Percentiles rank a stretch among this genome's conserved stretches.
Conservation (phyloP, 2,329 filamentous ascomycete species). For the Colletotrichum orbiculare region DNA sequence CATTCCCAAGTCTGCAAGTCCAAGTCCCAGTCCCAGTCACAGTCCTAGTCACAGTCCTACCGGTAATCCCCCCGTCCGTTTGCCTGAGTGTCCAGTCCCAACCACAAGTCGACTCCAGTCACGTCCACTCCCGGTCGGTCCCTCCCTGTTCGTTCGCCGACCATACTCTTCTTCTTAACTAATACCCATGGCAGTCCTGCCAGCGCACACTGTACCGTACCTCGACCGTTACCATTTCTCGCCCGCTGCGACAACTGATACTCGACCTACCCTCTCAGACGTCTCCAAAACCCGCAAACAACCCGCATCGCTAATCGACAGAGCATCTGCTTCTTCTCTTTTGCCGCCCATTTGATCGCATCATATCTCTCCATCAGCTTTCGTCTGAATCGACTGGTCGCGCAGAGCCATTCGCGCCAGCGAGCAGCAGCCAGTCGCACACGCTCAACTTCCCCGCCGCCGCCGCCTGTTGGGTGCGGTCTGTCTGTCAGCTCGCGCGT, state of each 20-base stretch:
- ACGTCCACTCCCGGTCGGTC: slow-evolving; percentile 16
- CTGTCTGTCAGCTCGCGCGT: slow-evolving; percentile 43
- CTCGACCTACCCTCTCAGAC: slow-evolving; percentile 20
- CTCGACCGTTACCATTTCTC: slow-evolving; percentile 12
- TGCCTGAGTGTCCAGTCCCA: not conserved
- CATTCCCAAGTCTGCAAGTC: no score
- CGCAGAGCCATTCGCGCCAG: slow-evolving; percentile 27
- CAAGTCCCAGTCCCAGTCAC: no score
- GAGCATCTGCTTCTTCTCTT: slow-evolving; percentile 7
- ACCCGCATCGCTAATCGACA: not conserved
- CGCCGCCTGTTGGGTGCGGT: slow-evolving; percentile 36
- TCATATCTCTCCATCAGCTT: slow-evolving; percentile 7
- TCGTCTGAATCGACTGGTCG: slow-evolving; percentile 19
- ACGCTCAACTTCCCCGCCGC: slow-evolving; percentile 26
- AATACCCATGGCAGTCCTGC: slow-evolving; percentile 30
- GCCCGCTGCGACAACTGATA: slow-evolving; percentile 14
- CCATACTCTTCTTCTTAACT: slow-evolving; percentile 20
- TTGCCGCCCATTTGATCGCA: slow-evolving; percentile 8
- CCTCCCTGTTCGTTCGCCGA: slow-evolving; percentile 12
- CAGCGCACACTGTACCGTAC: slow-evolving; percentile 21
- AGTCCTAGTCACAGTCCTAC: no score
- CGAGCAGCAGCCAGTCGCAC: slow-evolving; percentile 30
- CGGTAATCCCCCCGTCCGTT: no score
- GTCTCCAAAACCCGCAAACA: slow-evolving; percentile 20
- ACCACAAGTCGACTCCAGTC: slow-evolving; percentile 1